These are phyloP conservation scores for Globisporangium parvum DNA, from an alignment of 352 stramenopile species.

Conservation along the genomic window DNA sequence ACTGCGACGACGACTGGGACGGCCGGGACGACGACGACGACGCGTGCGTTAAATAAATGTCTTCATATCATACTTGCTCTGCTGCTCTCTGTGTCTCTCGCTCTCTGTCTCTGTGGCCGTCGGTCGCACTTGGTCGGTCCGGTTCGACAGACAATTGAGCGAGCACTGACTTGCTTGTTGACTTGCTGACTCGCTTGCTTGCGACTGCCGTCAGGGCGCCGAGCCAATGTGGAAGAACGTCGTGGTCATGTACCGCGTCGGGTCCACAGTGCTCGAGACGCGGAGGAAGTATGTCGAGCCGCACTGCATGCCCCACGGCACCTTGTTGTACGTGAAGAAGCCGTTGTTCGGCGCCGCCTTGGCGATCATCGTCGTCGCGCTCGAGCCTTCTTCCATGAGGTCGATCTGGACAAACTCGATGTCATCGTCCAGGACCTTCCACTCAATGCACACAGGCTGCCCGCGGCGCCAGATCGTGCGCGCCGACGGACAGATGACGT, in stretches of 20 bases:
- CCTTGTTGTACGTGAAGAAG: slow-evolving; percentile 60
- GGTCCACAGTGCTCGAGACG: slow-evolving; percentile 35
- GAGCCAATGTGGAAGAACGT: slow-evolving; percentile 68
- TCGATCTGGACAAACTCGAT: slow-evolving; percentile 58
- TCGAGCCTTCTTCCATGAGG: slow-evolving; percentile 55
- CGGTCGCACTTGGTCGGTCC: not conserved
- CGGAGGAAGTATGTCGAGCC: slow-evolving; percentile 76
- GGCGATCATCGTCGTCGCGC: slow-evolving; percentile 60
- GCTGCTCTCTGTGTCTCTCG: not conserved
- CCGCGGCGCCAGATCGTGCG: slow-evolving; percentile 70
- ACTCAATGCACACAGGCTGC: slow-evolving; percentile 65
- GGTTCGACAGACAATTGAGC: not conserved
- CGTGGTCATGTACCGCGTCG: slow-evolving; percentile 49
- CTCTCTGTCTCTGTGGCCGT: not conserved
- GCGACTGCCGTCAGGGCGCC: slow-evolving; percentile 12
- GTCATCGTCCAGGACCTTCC: slow-evolving; percentile 49
- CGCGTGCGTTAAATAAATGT: not conserved
- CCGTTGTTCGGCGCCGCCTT: slow-evolving; percentile 57
- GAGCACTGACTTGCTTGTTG: not conserved
- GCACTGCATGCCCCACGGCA: slow-evolving; percentile 81
- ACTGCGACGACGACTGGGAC: no score
- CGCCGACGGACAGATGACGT: slow-evolving; percentile 27
- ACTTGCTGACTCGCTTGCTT: no score
- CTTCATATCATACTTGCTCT: not conserved
- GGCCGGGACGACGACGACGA: not conserved